Evolutionary conservation across 306 rosid species (phyloP).

Genomic region (Citrullus amarus): DNA sequence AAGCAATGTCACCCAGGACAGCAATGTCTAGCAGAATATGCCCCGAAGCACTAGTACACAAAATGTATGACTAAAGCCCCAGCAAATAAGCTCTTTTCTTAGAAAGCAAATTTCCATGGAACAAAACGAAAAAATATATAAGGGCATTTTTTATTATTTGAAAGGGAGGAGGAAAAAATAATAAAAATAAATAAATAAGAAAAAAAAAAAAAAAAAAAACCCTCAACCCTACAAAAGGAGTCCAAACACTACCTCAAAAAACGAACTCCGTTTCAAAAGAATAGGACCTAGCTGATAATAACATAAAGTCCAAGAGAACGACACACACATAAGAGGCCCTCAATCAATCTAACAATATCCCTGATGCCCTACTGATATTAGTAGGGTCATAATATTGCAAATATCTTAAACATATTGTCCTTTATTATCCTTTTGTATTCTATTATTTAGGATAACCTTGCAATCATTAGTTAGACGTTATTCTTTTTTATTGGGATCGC

Average conservation of each 20-base stretch:
- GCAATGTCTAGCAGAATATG: not conserved
- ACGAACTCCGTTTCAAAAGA: not conserved
- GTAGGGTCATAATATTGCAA: not conserved
- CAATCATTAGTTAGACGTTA: not conserved
- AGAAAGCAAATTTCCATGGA: not conserved
- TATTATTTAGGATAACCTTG: not conserved
- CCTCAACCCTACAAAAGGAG: not conserved
- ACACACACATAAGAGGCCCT: not conserved
- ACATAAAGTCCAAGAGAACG: not conserved
- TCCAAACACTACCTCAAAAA: not conserved
- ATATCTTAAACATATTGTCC: not conserved
- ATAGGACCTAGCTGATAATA: not conserved
- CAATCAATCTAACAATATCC: not conserved
- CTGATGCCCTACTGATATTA: not conserved
- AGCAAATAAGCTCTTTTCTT: not conserved
- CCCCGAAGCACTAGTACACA: not conserved
- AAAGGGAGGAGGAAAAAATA: not conserved
- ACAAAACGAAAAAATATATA: not conserved
- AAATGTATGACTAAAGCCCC: not conserved
- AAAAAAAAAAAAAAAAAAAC: no score
- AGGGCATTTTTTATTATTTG: not conserved
- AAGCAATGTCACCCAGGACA: not conserved
- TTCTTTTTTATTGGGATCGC: not conserved
- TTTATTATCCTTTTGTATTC: not conserved
- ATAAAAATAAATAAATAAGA: no score